Percentiles rank a stretch among this genome's conserved stretches.
Conservation (phyloP, 208 protist species). For the Sergeia podlipaevii region DNA sequence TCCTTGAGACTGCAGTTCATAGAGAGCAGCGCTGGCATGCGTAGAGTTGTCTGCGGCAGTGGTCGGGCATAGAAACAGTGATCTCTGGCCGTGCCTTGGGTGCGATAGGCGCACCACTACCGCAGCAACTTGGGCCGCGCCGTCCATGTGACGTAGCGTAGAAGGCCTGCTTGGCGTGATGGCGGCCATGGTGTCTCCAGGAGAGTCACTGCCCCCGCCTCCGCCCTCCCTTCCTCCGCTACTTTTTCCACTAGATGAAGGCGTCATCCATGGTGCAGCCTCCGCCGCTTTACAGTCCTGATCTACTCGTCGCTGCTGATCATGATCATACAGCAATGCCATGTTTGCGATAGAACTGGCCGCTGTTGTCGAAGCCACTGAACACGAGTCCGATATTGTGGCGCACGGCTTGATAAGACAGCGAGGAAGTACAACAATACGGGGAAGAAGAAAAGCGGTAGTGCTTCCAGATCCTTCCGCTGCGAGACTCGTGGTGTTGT, state of each 20-base stretch:
- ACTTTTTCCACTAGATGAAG: too few species aligned
- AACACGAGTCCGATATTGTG: too few species aligned
- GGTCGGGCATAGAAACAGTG: slow-evolving; percentile 17
- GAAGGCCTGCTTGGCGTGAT: background rate
- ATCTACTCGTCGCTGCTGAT: background rate
- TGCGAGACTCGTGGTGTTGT: too few species aligned
- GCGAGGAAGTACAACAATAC: too few species aligned
- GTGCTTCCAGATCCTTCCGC: too few species aligned
- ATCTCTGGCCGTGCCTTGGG: slow-evolving; percentile 53
- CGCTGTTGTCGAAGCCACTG: too few species aligned
- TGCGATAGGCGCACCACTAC: slow-evolving; percentile 51
- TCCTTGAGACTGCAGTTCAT: slow-evolving; percentile 41
- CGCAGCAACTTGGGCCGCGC: slow-evolving; percentile 4
- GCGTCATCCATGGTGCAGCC: too few species aligned
- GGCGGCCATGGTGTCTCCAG: too few species aligned
- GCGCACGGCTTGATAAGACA: too few species aligned
- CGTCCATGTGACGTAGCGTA: background rate
- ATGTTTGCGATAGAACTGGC: background rate
- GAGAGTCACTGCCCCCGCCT: background rate
- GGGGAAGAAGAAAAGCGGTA: too few species aligned
- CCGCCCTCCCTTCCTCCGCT: background rate
- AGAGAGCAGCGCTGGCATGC: slow-evolving; percentile 12
- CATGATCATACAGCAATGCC: background rate
- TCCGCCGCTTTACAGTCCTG: too few species aligned
- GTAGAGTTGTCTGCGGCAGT: background rate